Base-by-base conservation (phyloP, 768 basidiomycete genomes). In the Lactifluus volemus region DNA sequence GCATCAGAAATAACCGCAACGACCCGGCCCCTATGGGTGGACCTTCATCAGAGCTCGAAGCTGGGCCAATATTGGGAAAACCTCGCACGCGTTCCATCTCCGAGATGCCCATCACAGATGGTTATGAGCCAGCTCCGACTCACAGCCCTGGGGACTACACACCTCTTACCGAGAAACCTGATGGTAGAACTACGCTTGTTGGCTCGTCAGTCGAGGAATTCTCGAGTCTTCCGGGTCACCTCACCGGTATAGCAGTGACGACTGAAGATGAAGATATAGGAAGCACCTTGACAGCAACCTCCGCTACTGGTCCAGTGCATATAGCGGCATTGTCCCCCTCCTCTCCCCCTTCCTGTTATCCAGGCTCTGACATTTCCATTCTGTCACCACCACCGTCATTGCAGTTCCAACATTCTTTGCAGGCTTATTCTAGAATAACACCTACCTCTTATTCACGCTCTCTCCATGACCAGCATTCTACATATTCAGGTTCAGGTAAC, bases 61-160 rank as follows among this genome's bases (percentile, higher is more conserved):
- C 79, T 14, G 79, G 83, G 0, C 88, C 89, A 3, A 91, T 92
- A 79, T 88, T 89, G 72, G 73, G 77, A 29, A 77, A 82, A 36
- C 80, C 79, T 6, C 87, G 89, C 64, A 77, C 71, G 49, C 81
- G 85, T 5, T 88, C 88, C 0, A 70, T 77, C 3, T 89, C 87
- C 0, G 88, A 90, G 65, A 63, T 85, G 9, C 79, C 80, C 4
- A 64, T 58, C 49, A 73, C 74, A 19, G 70, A 75, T 47, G 53
- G 60, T 51, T 86, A 88, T 60, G 83, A 83, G 57, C 79, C 82
- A 0, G 75, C 77, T 3, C 63, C 68, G 55, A 69, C 72, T 3
- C 68, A 66, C 29, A 73, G 72, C 53, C 71, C 75, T 1, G 69
- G 69, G 30, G 68, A 63, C 17, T 42, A 44, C 29, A 67, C 62